Percentiles rank a stretch among this genome's conserved stretches.
Conservation (phyloP, 805 yeast genomes). For the Candida khao-thaluensis region DNA sequence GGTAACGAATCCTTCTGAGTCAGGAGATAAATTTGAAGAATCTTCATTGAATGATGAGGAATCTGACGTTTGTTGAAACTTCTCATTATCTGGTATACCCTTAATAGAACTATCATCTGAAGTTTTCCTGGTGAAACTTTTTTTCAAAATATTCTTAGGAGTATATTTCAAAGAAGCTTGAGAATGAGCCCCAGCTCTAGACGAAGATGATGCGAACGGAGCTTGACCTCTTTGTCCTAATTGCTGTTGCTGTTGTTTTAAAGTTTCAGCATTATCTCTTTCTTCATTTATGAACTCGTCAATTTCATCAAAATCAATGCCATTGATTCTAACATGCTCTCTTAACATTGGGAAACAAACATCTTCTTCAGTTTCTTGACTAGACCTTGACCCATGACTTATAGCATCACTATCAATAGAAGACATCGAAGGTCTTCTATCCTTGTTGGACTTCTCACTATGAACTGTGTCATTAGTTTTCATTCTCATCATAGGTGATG, state of each 20-base stretch:
- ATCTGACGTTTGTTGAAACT: constrained; percentile 11
- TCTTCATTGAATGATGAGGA: constrained; percentile 13
- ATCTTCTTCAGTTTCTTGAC: constrained; percentile 94
- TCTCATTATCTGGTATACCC: constrained; percentile 7
- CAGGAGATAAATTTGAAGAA: constrained; percentile 2
- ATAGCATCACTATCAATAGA: constrained; percentile 62
- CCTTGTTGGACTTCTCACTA: constrained; percentile 17
- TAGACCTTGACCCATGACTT: constrained; percentile 71
- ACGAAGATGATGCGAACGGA: constrained; percentile 7
- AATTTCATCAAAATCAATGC: constrained; percentile 88
- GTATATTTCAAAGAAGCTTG: constrained; percentile 62
- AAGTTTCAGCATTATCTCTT: constrained; percentile 41
- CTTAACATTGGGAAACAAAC: constrained; percentile 93
- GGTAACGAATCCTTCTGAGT: constrained; percentile 13
- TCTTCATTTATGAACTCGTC: constrained; percentile 75
- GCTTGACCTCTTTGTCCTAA: constrained; percentile 15
- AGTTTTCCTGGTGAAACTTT: constrained; percentile 7
- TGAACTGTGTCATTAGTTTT: constrained; percentile 24
- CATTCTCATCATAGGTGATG: constrained; percentile 28
- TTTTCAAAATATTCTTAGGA: constrained; percentile 42
- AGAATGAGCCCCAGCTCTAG: constrained; percentile 12
- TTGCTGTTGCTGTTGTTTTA: constrained; percentile 28
- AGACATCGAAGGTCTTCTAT: constrained; percentile 32
- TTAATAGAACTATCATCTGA: constrained; percentile 1
- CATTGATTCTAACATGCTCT: constrained; percentile 57